phyloP scores from a whole-genome alignment of 164 flowering plant genomes.

The Umbellularia californica region DNA sequence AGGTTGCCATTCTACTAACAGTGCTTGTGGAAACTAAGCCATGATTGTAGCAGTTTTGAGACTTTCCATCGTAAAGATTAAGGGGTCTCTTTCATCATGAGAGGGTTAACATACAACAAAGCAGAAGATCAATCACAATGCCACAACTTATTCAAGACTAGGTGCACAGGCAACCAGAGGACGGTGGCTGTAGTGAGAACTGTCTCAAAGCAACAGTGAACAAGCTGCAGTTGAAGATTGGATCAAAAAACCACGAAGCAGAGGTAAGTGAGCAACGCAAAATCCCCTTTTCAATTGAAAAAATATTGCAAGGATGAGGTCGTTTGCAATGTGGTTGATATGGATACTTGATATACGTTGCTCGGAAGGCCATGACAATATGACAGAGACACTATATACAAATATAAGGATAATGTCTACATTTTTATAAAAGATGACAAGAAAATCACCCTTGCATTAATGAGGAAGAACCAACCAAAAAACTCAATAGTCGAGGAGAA shows the following conservation, averaged over 20 bases:
- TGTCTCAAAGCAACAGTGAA: neutral
- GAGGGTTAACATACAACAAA: neutral
- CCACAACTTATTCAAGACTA: neutral
- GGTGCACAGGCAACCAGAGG: neutral
- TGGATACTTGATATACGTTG: neutral
- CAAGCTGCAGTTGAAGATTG: neutral
- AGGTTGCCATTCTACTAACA: no score
- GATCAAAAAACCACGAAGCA: neutral
- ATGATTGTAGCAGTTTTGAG: no score
- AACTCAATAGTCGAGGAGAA: no score
- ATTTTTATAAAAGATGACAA: neutral
- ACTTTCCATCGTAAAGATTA: neutral
- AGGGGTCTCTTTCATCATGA: neutral
- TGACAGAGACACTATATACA: neutral
- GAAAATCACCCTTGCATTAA: neutral
- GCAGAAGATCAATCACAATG: neutral
- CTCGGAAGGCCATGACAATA: neutral
- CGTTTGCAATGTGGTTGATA: neutral
- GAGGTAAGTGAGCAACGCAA: neutral
- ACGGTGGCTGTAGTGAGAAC: neutral
- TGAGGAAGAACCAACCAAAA: neutral
- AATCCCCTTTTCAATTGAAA: neutral
- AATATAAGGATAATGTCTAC: neutral
- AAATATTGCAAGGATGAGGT: neutral
- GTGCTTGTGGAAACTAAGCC: no score